Conservation (phyloP, 169 alveolate genomes). For the Plasmodium malariae region DNA sequence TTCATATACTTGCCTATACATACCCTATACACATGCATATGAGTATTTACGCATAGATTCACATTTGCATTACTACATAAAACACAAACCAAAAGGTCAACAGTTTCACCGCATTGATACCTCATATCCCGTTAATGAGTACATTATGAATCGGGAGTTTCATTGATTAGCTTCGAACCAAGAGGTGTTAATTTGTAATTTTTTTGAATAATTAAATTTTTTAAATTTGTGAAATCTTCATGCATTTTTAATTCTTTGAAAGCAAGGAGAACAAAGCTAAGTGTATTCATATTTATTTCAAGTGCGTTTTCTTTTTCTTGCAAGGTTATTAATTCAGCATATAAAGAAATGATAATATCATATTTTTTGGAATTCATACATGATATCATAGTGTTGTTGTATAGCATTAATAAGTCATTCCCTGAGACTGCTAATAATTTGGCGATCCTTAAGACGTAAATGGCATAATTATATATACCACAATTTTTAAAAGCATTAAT, state of each 20-base stretch:
- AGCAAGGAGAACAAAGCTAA: slow-evolving; percentile 66
- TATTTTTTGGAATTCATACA: slow-evolving; percentile 56
- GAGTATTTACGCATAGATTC: too few relatives aligned
- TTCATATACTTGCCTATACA: too few relatives aligned
- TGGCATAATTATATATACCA: slow-evolving; percentile 66
- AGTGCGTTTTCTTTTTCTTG: slow-evolving; percentile 49
- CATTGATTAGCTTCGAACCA: slow-evolving; percentile 27
- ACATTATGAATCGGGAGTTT: background rate
- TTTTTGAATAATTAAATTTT: slow-evolving; percentile 62
- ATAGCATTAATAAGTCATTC: slow-evolving; percentile 41
- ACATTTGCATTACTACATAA: too few relatives aligned
- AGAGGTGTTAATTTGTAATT: slow-evolving; percentile 74
- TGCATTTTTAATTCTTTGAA: slow-evolving; percentile 66
- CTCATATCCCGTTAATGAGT: too few relatives aligned
- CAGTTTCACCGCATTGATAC: too few relatives aligned
- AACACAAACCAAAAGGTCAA: too few relatives aligned
- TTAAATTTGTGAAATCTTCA: slow-evolving; percentile 55
- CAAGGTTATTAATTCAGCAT: slow-evolving; percentile 58
- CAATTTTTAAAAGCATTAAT: slow-evolving; percentile 66
- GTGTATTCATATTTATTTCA: slow-evolving; percentile 50
- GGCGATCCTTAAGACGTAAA: slow-evolving; percentile 67
- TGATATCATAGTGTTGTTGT: slow-evolving; percentile 54
- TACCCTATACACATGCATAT: too few relatives aligned
- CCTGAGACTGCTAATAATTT: slow-evolving; percentile 10
- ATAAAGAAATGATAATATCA: slow-evolving; percentile 61